A percentile compares a stretch with the other conserved stretches of the same genome.
Evolutionary conservation across 208 protist species (phyloP).

Genomic region (Leishmania amazonensis): DNA sequence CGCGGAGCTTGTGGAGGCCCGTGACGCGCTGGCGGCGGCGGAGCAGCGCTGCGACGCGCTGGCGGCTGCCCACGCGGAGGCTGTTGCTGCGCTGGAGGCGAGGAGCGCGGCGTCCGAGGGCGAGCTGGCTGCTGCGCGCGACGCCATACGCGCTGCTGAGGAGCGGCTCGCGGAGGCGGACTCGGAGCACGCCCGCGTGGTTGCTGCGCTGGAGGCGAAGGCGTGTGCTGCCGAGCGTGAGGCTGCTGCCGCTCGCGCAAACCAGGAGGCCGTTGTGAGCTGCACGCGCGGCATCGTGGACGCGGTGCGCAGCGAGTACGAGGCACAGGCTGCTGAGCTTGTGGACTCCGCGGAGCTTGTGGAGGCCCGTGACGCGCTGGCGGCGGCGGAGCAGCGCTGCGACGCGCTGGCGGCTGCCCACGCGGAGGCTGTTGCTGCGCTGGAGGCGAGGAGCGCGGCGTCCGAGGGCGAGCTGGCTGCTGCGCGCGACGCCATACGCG

Average conservation of each 20-base stretch:
- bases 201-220: constrained; percentile 18
- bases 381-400: constrained; percentile 4
- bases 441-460: constrained; percentile 5
- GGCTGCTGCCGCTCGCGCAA: constrained; percentile 1
- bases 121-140: constrained; percentile 8
- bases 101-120: constrained; percentile 7
- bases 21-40: constrained; percentile 7
- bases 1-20: not conserved
- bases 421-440: not conserved
- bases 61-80: not conserved
- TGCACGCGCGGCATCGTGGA: constrained; percentile 9
- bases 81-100: not conserved
- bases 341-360: not conserved
- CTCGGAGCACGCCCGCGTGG: not conserved
- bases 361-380: constrained; percentile 8
- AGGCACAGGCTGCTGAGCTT: not conserved
- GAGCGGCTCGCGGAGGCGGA: not conserved
- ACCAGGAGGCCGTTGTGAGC: not conserved
- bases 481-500: not conserved
- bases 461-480: constrained; percentile 10
- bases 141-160: not conserved
- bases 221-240: constrained; percentile 17
- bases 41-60: constrained; percentile 9
- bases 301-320: constrained; percentile 12
- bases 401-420: not conserved